phyloP scores from a whole-genome alignment of 2,329 filamentous ascomycete genomes.

The Verticillium tricorpus region DNA sequence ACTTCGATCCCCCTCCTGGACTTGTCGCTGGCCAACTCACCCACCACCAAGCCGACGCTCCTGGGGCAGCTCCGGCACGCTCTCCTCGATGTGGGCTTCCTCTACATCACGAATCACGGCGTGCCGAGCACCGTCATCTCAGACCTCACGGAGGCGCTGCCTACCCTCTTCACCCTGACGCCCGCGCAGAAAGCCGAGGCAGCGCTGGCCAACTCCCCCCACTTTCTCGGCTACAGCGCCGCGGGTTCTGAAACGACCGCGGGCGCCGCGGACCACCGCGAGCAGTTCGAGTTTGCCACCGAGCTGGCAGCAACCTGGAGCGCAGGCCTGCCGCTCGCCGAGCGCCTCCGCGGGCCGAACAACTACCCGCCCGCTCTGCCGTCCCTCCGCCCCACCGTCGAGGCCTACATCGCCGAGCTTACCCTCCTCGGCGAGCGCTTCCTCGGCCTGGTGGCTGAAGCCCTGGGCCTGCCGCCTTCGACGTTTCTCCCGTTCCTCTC shows the following conservation, averaged over 20 bases:
- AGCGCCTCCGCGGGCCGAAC: conserved; percentile 42
- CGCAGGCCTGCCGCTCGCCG: conserved; percentile 29
- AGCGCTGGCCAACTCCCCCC: conserved; percentile 48
- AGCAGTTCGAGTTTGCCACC: conserved; percentile 58
- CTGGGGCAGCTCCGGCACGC: conserved; percentile 39
- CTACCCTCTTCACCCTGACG: conserved; percentile 37
- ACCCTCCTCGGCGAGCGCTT: conserved; percentile 47
- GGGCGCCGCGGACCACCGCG: conserved; percentile 44
- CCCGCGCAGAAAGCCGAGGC: conserved; percentile 31
- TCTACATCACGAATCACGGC: conserved; percentile 47
- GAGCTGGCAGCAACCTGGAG: conserved; percentile 38
- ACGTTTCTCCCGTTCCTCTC: conserved; percentile 49
- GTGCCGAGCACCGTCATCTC: conserved; percentile 30
- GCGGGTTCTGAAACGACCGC: conserved; percentile 52
- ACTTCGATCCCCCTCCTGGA: conserved; percentile 44
- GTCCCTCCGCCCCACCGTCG: conserved; percentile 29
- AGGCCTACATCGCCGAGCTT: conserved; percentile 46
- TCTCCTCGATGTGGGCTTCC: conserved; percentile 46
- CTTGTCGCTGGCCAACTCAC: conserved; percentile 35
- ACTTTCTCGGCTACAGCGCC: conserved; percentile 56
- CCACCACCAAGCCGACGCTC: conserved; percentile 26
- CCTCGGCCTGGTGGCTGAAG: conserved; percentile 50
- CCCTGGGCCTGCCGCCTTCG: conserved; percentile 42
- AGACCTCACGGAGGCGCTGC: conserved; percentile 34
- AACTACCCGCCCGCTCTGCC: conserved; percentile 12